phyloP scores from a whole-genome alignment of 345 rosid species.

The Brassica nigra region DNA sequence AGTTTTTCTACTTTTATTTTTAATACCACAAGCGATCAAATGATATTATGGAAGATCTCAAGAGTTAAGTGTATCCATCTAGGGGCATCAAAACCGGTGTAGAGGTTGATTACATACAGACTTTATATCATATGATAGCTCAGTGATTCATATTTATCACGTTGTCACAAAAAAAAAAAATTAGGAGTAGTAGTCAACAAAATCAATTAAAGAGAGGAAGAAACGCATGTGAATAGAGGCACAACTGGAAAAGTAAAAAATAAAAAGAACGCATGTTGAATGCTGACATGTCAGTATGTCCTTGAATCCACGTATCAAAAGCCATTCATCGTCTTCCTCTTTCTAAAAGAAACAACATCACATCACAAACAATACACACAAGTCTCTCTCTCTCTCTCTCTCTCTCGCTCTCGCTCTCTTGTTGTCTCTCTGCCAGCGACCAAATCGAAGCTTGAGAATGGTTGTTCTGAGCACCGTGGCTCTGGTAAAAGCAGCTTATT shows the following conservation, averaged over 20 bases:
- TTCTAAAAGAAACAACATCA: background rate
- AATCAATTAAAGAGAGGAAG: background rate
- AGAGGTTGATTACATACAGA: background rate
- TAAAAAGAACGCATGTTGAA: slow-evolving; percentile 29
- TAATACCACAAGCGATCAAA: too few species aligned
- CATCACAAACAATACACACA: slow-evolving; percentile 5
- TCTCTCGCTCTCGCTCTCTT: background rate
- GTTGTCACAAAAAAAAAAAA: background rate
- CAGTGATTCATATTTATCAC: slow-evolving; percentile 2
- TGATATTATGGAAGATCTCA: too few species aligned
- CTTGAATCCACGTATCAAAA: slow-evolving; percentile 33
- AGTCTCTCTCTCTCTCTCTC: background rate
- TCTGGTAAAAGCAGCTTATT: slow-evolving; percentile 37
- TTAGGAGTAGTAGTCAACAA: background rate
- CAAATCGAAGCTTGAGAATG: slow-evolving; percentile 42
- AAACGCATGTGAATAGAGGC: background rate
- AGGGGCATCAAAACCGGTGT: slow-evolving; percentile 9
- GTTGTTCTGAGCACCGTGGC: slow-evolving; percentile 37
- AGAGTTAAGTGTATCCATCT: background rate
- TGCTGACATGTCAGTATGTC: slow-evolving; percentile 42
- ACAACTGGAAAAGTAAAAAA: background rate
- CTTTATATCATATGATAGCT: background rate
- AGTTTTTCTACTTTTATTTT: too few species aligned
- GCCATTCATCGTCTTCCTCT: slow-evolving; percentile 15
- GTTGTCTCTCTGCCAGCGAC: slow-evolving; percentile 27